Percentiles rank a stretch among this genome's conserved stretches.
phyloP scores from a whole-genome alignment of 805 yeast genomes.

The Ascoidea asiatica region DNA sequence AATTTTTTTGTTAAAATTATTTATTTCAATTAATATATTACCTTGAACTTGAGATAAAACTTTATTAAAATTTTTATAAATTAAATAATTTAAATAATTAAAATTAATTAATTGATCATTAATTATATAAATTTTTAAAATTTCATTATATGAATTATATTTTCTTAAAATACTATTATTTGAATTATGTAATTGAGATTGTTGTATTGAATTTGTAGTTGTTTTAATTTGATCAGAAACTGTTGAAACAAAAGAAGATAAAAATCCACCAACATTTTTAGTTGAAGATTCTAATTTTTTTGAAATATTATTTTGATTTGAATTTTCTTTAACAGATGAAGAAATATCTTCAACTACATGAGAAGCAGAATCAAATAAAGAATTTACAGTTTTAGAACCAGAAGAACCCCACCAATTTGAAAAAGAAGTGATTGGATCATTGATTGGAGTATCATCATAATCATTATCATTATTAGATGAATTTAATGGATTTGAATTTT shows the following conservation, averaged over 20 bases:
- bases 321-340: neutral
- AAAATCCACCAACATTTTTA: slow-evolving; percentile 7
- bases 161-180: too few relatives aligned
- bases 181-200: too few relatives aligned
- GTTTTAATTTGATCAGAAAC: slow-evolving; percentile 7
- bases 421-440: slow-evolving; percentile 53
- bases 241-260: slow-evolving; percentile 5
- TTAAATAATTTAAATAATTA: slow-evolving; percentile 28
- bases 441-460: slow-evolving; percentile 14
- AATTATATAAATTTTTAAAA: slow-evolving; percentile 26
- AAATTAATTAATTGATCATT: slow-evolving; percentile 21
- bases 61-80: slow-evolving; percentile 34
- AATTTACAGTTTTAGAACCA: slow-evolving; percentile 52
- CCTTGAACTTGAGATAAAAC: slow-evolving; percentile 66
- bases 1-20: slow-evolving; percentile 34
- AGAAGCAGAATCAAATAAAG: slow-evolving; percentile 57
- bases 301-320: slow-evolving; percentile 1
- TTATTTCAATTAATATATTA: slow-evolving; percentile 41
- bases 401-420: slow-evolving; percentile 66
- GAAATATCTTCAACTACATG: slow-evolving; percentile 15
- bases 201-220: slow-evolving; percentile 1
- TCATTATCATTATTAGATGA: slow-evolving; percentile 12
- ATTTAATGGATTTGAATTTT: neutral
- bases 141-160: slow-evolving; percentile 13
- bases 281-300: slow-evolving; percentile 2